phyloP scores from a whole-genome alignment of 2,329 filamentous ascomycete species.

The Rugonectria rugulosa region DNA sequence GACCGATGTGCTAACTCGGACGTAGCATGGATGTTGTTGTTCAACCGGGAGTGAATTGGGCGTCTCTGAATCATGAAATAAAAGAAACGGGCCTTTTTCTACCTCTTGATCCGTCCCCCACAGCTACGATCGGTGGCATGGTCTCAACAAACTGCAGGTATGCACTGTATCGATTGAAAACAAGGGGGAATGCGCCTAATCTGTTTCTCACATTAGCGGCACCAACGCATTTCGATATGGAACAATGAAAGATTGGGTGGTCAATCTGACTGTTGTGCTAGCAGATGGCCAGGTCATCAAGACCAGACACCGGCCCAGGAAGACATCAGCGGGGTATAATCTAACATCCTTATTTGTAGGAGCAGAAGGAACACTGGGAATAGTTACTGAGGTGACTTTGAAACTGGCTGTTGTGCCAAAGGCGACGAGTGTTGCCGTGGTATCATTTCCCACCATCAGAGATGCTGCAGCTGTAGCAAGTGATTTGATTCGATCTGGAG shows the following conservation, averaged over 20 bases:
- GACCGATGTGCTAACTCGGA: too few species aligned
- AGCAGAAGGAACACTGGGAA: slow-evolving; percentile 74
- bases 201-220: slow-evolving; percentile 48
- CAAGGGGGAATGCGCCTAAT: not conserved
- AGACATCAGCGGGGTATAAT: slow-evolving; percentile 76
- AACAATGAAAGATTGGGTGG: slow-evolving; percentile 79
- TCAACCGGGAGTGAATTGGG: slow-evolving; percentile 74
- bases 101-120: slow-evolving; percentile 72
- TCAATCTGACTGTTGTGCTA: slow-evolving; percentile 75
- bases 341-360: slow-evolving; percentile 74
- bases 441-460: slow-evolving; percentile 65
- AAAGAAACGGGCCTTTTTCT: slow-evolving; percentile 70
- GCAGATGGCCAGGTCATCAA: slow-evolving; percentile 73
- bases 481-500: slow-evolving; percentile 68
- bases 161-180: not conserved
- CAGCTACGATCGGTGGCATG: slow-evolving; percentile 60
- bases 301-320: slow-evolving; percentile 70
- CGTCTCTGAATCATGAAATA: slow-evolving; percentile 70
- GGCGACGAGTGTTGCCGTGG: slow-evolving; percentile 70
- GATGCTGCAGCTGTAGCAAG: slow-evolving; percentile 71
- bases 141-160: slow-evolving; percentile 70
- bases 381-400: slow-evolving; percentile 74
- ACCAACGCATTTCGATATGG: slow-evolving; percentile 71
- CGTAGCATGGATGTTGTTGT: slow-evolving; percentile 75
- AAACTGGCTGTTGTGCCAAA: slow-evolving; percentile 72